Base-by-base conservation (phyloP, 2,329 filamentous ascomycete species). In the Cladosporium sp. region DNA sequence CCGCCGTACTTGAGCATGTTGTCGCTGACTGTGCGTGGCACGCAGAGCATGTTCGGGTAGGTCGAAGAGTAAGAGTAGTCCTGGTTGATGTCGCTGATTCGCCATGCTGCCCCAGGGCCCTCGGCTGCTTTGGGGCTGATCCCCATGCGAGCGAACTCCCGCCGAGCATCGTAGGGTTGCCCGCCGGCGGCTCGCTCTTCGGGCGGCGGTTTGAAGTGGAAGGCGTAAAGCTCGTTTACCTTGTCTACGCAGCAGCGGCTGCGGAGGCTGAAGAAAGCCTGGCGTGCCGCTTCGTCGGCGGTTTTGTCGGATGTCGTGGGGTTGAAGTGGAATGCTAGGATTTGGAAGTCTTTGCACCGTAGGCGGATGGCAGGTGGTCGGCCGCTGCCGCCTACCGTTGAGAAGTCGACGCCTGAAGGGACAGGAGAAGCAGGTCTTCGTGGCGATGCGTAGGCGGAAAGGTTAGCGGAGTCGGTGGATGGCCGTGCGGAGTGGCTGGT, bases 1-100 rank as follows among this genome's bases (percentile, higher is more conserved):
- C 85, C 87, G 22, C 91, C 93, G 66, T 98, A 95, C 65, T 95
- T 95, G 46, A 98, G 80, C 44, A 92, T 90, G 65, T 93, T 96
- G 70, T 98, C 93, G n/a, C 92, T 97, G 60, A 98, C 95, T 54
- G 81, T 83, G 19, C 85, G 83, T 18, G 93, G 93, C 14, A 98
- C 91, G 9, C 86, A 86, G 19, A 98, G 77, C 43, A 95, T 68
- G 3, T 84, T 83, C 10, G 93, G 93, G 68, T 98, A 98, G 2
- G 93, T 97, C 22, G 90, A 86, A 48, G 91, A 95, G 66, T 96
- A 97, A 74, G 75, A 77, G 67, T 95, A 97, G 70, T 95, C 89
- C 49, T 81, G 76, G 70, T 98, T 98, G 72, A 98, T 90, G 49
- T 82, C 82, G 8, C 89, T 91, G 66, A 98, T 82, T 57, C 93